Evolutionary conservation across 257 asterid species (phyloP).

Genomic region (Galeopsis tetrahit): DNA sequence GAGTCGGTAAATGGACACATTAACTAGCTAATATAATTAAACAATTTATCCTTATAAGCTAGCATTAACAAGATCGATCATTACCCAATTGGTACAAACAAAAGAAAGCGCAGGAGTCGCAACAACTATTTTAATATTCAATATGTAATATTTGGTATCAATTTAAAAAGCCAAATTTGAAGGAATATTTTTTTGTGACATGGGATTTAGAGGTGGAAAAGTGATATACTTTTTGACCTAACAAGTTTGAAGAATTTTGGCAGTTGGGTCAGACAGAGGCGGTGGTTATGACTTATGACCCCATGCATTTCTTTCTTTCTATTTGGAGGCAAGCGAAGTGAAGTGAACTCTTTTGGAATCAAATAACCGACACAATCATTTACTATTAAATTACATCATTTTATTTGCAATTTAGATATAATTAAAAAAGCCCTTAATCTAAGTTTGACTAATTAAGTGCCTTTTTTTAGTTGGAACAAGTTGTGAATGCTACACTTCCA

Average conservation of each 20-base stretch:
- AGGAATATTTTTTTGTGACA: conserved; percentile 37
- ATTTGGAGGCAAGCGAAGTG: conserved; percentile 37
- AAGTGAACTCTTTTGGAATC: conserved; percentile 34
- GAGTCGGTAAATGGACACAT: too few relatives aligned
- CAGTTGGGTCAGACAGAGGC: conserved; percentile 37
- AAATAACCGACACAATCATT: conserved; percentile 34
- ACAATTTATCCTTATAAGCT: too few relatives aligned
- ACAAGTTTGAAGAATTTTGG: conserved; percentile 20
- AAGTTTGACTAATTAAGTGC: conserved; percentile 1
- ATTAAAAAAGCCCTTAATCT: not conserved
- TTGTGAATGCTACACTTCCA: not conserved
- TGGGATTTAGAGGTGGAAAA: conserved; percentile 41
- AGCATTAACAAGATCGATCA: not conserved
- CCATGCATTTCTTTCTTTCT: not conserved
- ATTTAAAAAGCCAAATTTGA: conserved; percentile 54
- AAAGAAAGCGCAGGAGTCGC: not conserved
- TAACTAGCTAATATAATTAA: too few relatives aligned
- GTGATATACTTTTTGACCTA: conserved; percentile 50
- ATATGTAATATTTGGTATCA: not conserved
- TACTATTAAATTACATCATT: conserved; percentile 14
- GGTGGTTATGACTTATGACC: conserved; percentile 43
- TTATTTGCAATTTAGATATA: not conserved
- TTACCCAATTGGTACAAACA: not conserved
- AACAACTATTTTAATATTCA: not conserved
- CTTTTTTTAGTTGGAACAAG: not conserved